Percentiles rank a stretch among this genome's conserved stretches.
These are phyloP conservation scores for Teunomyces aglyptinius DNA, from an alignment of 805 yeast genomes.

Conservation along the genomic window DNA sequence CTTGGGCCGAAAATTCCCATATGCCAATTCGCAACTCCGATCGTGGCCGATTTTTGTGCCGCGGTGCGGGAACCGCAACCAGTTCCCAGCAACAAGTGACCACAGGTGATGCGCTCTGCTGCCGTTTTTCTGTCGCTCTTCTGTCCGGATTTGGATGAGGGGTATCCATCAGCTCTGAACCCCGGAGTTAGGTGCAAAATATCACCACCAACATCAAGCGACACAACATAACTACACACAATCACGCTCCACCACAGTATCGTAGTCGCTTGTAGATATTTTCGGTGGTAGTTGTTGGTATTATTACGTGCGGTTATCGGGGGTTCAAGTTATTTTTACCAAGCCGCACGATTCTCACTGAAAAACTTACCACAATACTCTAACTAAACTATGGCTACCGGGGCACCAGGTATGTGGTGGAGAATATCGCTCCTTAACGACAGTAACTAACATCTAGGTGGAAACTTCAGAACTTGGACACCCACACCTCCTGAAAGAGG, in stretches of 20 bases:
- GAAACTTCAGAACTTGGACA: constrained; percentile 39
- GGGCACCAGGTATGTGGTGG: constrained; percentile 34
- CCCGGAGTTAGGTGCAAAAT: too few species aligned
- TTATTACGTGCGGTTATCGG: too few species aligned
- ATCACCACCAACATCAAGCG: too few species aligned
- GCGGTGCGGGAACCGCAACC: background rate
- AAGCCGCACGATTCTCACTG: background rate
- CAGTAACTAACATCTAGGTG: constrained; percentile 10
- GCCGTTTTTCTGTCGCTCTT: background rate
- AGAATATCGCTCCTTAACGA: background rate
- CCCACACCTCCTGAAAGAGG: constrained; percentile 98
- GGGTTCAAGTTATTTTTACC: background rate
- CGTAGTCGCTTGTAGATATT: too few species aligned
- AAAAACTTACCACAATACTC: background rate
- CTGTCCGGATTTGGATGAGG: background rate
- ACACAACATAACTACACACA: too few species aligned
- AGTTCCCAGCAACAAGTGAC: background rate
- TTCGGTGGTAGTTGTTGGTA: too few species aligned
- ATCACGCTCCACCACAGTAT: too few species aligned
- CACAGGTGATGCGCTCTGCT: background rate
- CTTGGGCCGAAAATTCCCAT: background rate
- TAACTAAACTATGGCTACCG: constrained; percentile 30
- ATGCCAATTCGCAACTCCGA: background rate
- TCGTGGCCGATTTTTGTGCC: background rate
- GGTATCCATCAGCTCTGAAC: background rate